These are phyloP conservation scores for Monosporozyma unispora DNA, from an alignment of 805 yeast species.

Conservation along the genomic window DNA sequence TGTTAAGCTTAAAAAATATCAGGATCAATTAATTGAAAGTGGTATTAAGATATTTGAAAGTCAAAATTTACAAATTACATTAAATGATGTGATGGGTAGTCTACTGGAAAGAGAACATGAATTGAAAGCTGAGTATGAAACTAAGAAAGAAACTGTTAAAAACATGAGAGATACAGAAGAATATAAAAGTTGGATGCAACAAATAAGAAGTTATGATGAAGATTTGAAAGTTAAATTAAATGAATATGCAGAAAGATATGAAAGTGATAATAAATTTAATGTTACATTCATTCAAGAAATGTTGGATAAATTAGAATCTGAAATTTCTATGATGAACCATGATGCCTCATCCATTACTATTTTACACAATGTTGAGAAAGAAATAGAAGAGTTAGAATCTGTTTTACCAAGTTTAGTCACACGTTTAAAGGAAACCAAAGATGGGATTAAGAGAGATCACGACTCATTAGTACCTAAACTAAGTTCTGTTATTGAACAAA, in stretches of 20 bases:
- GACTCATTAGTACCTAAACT: slow-evolving; percentile 56
- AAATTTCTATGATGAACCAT: slow-evolving; percentile 30
- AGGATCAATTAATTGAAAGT: slow-evolving; percentile 20
- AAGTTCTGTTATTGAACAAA: slow-evolving; percentile 40
- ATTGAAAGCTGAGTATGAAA: slow-evolving; percentile 21
- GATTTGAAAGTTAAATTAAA: slow-evolving; percentile 35
- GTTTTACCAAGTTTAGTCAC: slow-evolving; percentile 17
- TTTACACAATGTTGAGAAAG: slow-evolving; percentile 24
- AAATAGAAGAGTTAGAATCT: slow-evolving; percentile 15
- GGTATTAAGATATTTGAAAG: slow-evolving; percentile 32
- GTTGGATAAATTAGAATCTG: slow-evolving; percentile 41
- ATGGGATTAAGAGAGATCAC: slow-evolving; percentile 33
- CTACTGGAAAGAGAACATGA: slow-evolving; percentile 26
- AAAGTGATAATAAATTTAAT: slow-evolving; percentile 31
- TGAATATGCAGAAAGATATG: slow-evolving; percentile 34
- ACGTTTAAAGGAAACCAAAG: slow-evolving; percentile 24
- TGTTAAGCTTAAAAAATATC: slow-evolving; percentile 18
- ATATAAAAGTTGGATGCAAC: slow-evolving; percentile 18
- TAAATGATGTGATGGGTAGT: slow-evolving; percentile 24
- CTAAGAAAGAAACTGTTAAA: slow-evolving; percentile 24
- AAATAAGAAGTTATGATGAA: slow-evolving; percentile 31
- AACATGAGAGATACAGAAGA: slow-evolving; percentile 21
- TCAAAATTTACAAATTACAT: slow-evolving; percentile 30
- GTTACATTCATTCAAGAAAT: slow-evolving; percentile 32
- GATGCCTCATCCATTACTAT: slow-evolving; percentile 33